Percentiles rank a stretch among this genome's conserved stretches.
phyloP scores from a whole-genome alignment of 345 rosid genomes.

The Eucalyptus virginea region DNA sequence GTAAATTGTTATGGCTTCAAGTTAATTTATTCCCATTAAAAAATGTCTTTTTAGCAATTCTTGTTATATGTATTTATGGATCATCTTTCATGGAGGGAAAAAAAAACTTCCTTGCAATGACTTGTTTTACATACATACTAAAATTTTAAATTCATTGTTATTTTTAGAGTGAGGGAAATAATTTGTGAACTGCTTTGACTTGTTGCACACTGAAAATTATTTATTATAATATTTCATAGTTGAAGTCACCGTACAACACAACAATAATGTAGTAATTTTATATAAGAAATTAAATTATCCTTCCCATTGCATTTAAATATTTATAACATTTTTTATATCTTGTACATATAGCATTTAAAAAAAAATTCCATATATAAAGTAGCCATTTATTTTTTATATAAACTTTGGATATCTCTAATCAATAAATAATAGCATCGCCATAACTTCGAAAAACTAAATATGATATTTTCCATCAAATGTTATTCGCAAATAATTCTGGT shows the following conservation, averaged over 20 bases:
- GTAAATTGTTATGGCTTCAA: not conserved
- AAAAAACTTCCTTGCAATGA: not conserved
- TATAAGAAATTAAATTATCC: not conserved
- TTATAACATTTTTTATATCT: not conserved
- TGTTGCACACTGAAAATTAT: not conserved
- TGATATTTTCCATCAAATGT: not conserved
- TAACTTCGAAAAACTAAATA: not conserved
- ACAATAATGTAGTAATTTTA: not conserved
- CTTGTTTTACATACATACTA: not conserved
- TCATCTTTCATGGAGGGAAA: not conserved
- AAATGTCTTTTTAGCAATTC: not conserved
- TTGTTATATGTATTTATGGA: not conserved
- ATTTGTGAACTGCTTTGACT: not conserved
- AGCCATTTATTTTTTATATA: not conserved
- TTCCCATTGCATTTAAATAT: not conserved
- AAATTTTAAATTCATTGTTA: not conserved
- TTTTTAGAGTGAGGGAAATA: not conserved
- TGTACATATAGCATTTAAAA: not conserved
- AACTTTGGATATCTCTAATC: not conserved
- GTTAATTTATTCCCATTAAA: not conserved
- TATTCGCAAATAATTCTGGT: not conserved
- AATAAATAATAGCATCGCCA: accelerated
- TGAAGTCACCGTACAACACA: not conserved
- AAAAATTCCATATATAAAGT: not conserved
- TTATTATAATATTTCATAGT: not conserved